Conservation (phyloP, 1,284 basidiomycete genomes). For the Trichosporon inkin region DNA sequence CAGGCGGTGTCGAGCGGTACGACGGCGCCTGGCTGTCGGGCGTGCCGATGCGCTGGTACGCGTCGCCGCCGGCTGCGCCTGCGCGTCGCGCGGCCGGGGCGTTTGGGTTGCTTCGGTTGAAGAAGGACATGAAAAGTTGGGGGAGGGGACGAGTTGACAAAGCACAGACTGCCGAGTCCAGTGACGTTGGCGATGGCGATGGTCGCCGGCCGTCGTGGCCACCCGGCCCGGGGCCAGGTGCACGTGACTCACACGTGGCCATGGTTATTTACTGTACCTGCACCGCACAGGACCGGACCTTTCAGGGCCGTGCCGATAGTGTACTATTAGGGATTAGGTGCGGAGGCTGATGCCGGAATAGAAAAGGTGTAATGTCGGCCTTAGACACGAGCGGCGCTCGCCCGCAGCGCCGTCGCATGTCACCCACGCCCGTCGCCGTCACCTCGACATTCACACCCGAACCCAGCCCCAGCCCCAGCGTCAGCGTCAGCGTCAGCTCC, state of each 20-base stretch:
- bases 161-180: conserved; percentile 4
- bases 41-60: conserved; percentile 42
- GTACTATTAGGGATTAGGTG: neutral
- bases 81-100: conserved; percentile 39
- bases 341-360: neutral
- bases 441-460: neutral
- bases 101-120: conserved; percentile 45
- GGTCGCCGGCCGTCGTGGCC: neutral
- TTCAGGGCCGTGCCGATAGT: neutral
- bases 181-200: neutral
- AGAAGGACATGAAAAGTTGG: conserved; percentile 49
- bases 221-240: neutral
- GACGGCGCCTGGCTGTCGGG: conserved; percentile 9
- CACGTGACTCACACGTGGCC: neutral
- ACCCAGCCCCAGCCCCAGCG: too few species aligned
- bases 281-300: too few species aligned
- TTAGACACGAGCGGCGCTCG: neutral
- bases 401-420: neutral
- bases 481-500: neutral
- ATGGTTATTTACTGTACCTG: neutral
- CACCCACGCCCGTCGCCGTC: neutral
- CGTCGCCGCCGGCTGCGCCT: conserved; percentile 14
- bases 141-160: conserved; percentile 44
- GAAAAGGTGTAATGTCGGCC: neutral
- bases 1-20: conserved; percentile 7